phyloP scores from a whole-genome alignment of 805 yeast genomes.

The Candida ponderosae region DNA sequence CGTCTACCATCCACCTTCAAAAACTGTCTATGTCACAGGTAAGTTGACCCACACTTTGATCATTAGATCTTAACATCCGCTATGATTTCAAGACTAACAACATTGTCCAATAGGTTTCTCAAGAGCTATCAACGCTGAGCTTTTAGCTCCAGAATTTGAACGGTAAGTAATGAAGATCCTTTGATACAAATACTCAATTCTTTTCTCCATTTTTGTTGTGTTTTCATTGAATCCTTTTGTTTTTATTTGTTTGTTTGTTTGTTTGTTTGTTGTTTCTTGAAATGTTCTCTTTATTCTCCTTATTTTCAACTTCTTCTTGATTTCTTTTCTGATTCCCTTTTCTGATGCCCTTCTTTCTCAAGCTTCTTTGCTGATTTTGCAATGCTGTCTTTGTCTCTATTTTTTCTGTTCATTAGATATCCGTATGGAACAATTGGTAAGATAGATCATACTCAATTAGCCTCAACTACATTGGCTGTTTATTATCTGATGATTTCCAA shows the following conservation, averaged over 20 bases:
- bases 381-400: too few relatives aligned
- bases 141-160: slow-evolving; percentile 53
- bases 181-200: too few relatives aligned
- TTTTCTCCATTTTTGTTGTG: slow-evolving; percentile 2
- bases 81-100: background rate
- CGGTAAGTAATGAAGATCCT: slow-evolving; percentile 33
- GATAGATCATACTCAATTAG: too few relatives aligned
- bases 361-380: too few relatives aligned
- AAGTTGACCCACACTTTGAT: slow-evolving; percentile 7
- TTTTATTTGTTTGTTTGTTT: background rate
- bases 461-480: too few relatives aligned
- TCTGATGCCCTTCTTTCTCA: too few relatives aligned
- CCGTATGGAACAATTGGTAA: too few relatives aligned
- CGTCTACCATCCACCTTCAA: slow-evolving; percentile 3
- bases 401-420: too few relatives aligned
- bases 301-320: slow-evolving; percentile 2
- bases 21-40: slow-evolving; percentile 47
- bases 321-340: background rate
- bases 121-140: slow-evolving; percentile 45
- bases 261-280: background rate
- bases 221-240: background rate
- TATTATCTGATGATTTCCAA: too few relatives aligned
- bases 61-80: too few relatives aligned
- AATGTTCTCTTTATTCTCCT: slow-evolving; percentile 2
- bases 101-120: slow-evolving; percentile 31